Percentiles rank a stretch among this genome's conserved stretches.
Conservation (phyloP, 164 flowering plant genomes). For the Tinospora cordifolia region DNA sequence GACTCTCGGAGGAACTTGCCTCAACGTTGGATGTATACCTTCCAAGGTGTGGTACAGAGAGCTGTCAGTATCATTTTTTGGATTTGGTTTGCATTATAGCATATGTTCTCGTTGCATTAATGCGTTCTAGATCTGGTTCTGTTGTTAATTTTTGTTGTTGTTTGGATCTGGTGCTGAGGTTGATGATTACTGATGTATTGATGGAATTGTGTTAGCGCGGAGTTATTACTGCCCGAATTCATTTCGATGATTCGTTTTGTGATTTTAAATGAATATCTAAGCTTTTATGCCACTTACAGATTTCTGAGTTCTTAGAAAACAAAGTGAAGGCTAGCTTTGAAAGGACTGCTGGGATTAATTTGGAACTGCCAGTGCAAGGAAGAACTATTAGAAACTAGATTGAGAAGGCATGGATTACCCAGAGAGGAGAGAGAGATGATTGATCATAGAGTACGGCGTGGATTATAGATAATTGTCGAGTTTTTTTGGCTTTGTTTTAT, state of each 20-base stretch:
- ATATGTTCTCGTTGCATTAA: neutral
- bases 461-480: too few relatives aligned
- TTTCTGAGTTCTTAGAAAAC: too few relatives aligned
- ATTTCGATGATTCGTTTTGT: too few relatives aligned
- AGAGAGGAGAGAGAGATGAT: neutral
- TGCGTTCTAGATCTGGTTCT: neutral
- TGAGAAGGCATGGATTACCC: neutral
- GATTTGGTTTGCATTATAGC: neutral
- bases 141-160: neutral
- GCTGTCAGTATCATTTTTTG: constrained; percentile 15
- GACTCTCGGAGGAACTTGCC: constrained; percentile 88
- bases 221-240: too few relatives aligned
- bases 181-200: too few relatives aligned
- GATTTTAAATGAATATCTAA: too few relatives aligned
- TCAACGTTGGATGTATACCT: constrained; percentile 95
- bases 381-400: neutral
- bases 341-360: neutral
- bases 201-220: neutral
- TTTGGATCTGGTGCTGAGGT: neutral
- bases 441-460: too few relatives aligned
- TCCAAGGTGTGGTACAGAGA: constrained; percentile 50
- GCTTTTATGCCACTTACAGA: too few relatives aligned
- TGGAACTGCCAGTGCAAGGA: neutral
- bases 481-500: neutral
- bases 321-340: too few relatives aligned